Conservation (phyloP, 768 basidiomycete species). For the Boletus fagicola region DNA sequence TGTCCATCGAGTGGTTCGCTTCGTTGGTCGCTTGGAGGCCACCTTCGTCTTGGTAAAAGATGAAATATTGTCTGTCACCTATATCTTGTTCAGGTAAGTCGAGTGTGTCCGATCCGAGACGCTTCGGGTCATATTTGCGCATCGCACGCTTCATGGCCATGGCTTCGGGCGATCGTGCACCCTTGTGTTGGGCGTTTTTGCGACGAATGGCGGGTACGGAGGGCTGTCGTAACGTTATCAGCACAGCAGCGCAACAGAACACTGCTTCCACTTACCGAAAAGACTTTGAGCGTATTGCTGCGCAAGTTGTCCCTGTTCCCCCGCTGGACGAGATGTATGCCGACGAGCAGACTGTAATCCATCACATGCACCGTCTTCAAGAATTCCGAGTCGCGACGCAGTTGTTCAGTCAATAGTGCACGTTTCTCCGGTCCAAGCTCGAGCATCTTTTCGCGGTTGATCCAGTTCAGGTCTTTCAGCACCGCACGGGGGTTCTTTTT, state of each 20-base stretch:
- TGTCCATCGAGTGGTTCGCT: slow-evolving; percentile 64
- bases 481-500: slow-evolving; percentile 80
- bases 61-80: slow-evolving; percentile 60
- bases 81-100: slow-evolving; percentile 64
- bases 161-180: slow-evolving; percentile 64
- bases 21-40: slow-evolving; percentile 91
- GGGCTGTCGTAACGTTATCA: slow-evolving; percentile 46
- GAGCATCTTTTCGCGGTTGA: slow-evolving; percentile 69
- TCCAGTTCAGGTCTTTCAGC: slow-evolving; percentile 97
- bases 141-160: slow-evolving; percentile 84
- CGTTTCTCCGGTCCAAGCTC: slow-evolving; percentile 97
- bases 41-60: slow-evolving; percentile 97
- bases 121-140: slow-evolving; percentile 76
- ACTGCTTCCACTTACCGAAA: slow-evolving; percentile 60
- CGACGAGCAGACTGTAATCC: slow-evolving; percentile 95
- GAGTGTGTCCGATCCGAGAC: slow-evolving; percentile 51
- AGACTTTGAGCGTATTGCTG: slow-evolving; percentile 87
- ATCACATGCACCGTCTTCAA: slow-evolving; percentile 82
- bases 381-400: slow-evolving; percentile 83
- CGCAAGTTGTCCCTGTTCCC: slow-evolving; percentile 93
- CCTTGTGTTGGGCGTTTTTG: slow-evolving; percentile 59
- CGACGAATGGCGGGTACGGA: slow-evolving; percentile 63
- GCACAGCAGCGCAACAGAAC: background rate
- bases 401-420: slow-evolving; percentile 86
- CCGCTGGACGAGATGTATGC: slow-evolving; percentile 86